Evolutionary conservation across 495 filamentous ascomycete species (phyloP).

Genomic region (Neurospora sp.): DNA sequence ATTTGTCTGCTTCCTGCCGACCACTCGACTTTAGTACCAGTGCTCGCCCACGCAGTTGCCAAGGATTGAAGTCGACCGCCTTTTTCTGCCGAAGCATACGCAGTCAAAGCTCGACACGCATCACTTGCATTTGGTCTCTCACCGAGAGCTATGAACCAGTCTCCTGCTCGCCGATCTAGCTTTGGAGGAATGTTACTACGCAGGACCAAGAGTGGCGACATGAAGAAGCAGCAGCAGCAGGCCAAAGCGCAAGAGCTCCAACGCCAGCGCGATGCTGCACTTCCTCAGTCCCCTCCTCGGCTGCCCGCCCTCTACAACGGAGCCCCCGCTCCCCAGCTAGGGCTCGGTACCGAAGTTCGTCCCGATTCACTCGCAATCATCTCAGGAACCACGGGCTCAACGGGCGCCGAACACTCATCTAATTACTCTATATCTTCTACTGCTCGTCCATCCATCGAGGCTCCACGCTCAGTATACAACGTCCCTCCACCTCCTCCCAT

Average conservation of each 20-base stretch:
- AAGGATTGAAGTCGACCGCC: neutral
- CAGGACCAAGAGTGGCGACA: slow-evolving; percentile 70
- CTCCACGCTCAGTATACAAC: slow-evolving; percentile 22
- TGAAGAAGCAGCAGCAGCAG: slow-evolving; percentile 57
- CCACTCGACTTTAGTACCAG: neutral
- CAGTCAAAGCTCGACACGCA: neutral
- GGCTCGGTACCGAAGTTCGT: slow-evolving; percentile 54
- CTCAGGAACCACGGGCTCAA: slow-evolving; percentile 29
- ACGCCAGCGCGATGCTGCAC: slow-evolving; percentile 54
- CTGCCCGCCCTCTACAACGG: slow-evolving; percentile 66
- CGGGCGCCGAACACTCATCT: slow-evolving; percentile 27
- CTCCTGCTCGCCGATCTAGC: slow-evolving; percentile 39
- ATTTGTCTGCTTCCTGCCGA: neutral
- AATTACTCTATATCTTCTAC: slow-evolving; percentile 15
- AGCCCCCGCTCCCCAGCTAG: slow-evolving; percentile 48
- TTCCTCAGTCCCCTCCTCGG: slow-evolving; percentile 63
- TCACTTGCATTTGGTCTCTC: neutral
- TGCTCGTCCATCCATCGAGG: slow-evolving; percentile 36
- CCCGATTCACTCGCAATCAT: slow-evolving; percentile 57
- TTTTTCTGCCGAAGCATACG: neutral
- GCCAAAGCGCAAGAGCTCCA: slow-evolving; percentile 53
- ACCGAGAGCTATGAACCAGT: slow-evolving; percentile 30
- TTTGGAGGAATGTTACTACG: slow-evolving; percentile 57
- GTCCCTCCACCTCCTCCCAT: slow-evolving; percentile 43
- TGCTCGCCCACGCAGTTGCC: neutral